Percentiles rank a stretch among this genome's conserved stretches.
Conservation (phyloP, 805 yeast genomes). For the Kurtzmaniella cleridarum region DNA sequence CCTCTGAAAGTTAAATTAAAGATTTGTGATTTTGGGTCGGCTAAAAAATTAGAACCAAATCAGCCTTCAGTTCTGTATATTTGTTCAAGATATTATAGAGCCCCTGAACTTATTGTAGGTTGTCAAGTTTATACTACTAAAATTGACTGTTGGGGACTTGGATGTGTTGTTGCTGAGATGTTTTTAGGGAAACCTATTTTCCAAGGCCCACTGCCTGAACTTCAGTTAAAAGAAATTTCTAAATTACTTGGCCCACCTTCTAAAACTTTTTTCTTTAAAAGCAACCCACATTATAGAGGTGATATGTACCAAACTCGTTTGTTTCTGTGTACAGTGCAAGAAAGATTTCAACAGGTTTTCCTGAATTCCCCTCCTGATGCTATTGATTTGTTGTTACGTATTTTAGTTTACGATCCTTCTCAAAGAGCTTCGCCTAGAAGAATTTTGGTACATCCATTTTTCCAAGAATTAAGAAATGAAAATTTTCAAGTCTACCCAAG, state of each 20-base stretch:
- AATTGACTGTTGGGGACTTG: constrained; percentile 97
- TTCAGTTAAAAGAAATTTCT: constrained; percentile 86
- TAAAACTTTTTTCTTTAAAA: constrained; percentile 61
- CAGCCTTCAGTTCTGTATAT: constrained; percentile 93
- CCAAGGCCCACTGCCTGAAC: constrained; percentile 85
- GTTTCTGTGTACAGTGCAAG: constrained; percentile 49
- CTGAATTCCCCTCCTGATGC: constrained; percentile 78
- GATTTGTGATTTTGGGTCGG: constrained; percentile 83
- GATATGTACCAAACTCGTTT: constrained; percentile 65
- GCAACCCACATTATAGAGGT: constrained; percentile 72
- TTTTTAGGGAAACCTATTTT: constrained; percentile 88
- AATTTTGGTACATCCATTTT: constrained; percentile 83
- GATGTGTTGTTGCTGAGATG: constrained; percentile 95
- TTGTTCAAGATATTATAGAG: constrained; percentile 92
- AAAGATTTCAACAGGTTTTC: constrained; percentile 45
- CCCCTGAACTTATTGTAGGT: constrained; percentile 94
- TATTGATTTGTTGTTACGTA: constrained; percentile 72
- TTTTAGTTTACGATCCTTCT: constrained; percentile 88
- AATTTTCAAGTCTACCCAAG: constrained; percentile 52
- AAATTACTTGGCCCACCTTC: constrained; percentile 87
- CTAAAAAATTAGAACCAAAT: constrained; percentile 68
- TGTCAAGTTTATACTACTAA: constrained; percentile 81
- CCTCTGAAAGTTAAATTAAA: constrained; percentile 62
- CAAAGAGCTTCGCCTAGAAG: constrained; percentile 73
- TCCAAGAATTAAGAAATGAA: constrained; percentile 71